phyloP scores from a whole-genome alignment of 495 filamentous ascomycete genomes.

The Poronia punctata region DNA sequence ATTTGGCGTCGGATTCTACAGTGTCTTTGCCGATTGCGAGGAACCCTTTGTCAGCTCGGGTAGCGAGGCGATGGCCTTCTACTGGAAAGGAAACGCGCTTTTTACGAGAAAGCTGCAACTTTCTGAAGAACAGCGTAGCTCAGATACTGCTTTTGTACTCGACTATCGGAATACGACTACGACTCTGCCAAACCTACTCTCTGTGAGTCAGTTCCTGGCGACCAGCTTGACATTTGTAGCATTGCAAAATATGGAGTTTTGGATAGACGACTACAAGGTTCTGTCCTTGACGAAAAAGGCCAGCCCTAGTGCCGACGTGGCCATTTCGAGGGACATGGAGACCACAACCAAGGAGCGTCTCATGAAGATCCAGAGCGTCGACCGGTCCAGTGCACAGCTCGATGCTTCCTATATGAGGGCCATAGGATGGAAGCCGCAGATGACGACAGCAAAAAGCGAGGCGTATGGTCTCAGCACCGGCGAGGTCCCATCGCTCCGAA shows the following conservation, averaged over 20 bases:
- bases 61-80: conserved; percentile 90
- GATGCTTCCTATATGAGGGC: conserved; percentile 88
- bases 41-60: conserved; percentile 94
- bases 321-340: conserved; percentile 74
- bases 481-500: conserved; percentile 56
- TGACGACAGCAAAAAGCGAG: conserved; percentile 32
- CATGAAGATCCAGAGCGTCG: conserved; percentile 72
- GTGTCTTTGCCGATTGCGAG: conserved; percentile 96
- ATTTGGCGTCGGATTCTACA: conserved; percentile 98
- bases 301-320: conserved; percentile 62
- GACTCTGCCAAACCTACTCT: conserved; percentile 74
- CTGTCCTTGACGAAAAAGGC: conserved; percentile 73
- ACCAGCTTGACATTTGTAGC: conserved; percentile 96
- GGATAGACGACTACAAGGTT: conserved; percentile 80
- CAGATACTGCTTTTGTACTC: conserved; percentile 82
- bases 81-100: conserved; percentile 93
- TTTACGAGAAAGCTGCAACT: conserved; percentile 79
- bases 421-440: conserved; percentile 68
- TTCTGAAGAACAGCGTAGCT: conserved; percentile 50
- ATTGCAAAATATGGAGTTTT: conserved; percentile 78
- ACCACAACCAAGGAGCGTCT: conserved; percentile 72
- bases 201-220: conserved; percentile 82
- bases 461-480: conserved; percentile 25
- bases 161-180: conserved; percentile 85
- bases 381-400: conserved; percentile 77